These are phyloP conservation scores for Serpula lacrymans DNA, from an alignment of 768 basidiomycete species.

Conservation along the genomic window DNA sequence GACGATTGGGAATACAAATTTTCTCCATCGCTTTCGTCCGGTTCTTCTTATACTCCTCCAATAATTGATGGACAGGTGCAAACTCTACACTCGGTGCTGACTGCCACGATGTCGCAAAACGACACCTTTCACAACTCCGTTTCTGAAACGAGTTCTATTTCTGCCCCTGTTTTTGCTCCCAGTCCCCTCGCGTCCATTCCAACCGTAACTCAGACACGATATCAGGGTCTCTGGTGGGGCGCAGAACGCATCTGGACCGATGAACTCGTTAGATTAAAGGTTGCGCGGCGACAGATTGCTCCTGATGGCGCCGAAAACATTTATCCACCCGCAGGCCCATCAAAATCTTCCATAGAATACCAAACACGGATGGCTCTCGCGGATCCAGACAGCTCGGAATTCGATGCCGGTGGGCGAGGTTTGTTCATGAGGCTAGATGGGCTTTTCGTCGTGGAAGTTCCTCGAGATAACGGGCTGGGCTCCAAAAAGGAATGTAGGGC, in stretches of 20 bases:
- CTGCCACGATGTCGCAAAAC: conserved; percentile 44
- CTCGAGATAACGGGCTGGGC: conserved; percentile 35
- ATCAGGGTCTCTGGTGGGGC: conserved; percentile 88
- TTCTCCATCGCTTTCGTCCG: conserved; percentile 27
- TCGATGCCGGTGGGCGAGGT: conserved; percentile 59
- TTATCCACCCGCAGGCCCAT: conserved; percentile 58
- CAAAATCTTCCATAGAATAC: conserved; percentile 27
- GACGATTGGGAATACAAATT: conserved; percentile 70
- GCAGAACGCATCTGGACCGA: conserved; percentile 85
- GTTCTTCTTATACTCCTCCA: conserved; percentile 12
- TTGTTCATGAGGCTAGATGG: conserved; percentile 71
- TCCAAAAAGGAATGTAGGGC: conserved; percentile 57
- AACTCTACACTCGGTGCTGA: conserved; percentile 44
- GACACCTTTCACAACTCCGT: conserved; percentile 17
- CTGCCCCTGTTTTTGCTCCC: conserved; percentile 9
- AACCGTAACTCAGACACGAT: conserved; percentile 49
- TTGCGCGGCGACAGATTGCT: conserved; percentile 62
- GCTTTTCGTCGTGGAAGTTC: conserved; percentile 59
- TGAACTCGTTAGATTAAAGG: conserved; percentile 77
- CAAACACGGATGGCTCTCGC: conserved; percentile 10
- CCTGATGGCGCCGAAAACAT: conserved; percentile 62
- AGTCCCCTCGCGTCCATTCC: conserved; percentile 20
- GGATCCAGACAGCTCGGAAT: conserved; percentile 14
- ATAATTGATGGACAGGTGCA: conserved; percentile 6
- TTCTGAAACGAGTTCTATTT: conserved; percentile 6